Conservation (phyloP, 2,329 filamentous ascomycete genomes). For the Sarocladium brachiariae region DNA sequence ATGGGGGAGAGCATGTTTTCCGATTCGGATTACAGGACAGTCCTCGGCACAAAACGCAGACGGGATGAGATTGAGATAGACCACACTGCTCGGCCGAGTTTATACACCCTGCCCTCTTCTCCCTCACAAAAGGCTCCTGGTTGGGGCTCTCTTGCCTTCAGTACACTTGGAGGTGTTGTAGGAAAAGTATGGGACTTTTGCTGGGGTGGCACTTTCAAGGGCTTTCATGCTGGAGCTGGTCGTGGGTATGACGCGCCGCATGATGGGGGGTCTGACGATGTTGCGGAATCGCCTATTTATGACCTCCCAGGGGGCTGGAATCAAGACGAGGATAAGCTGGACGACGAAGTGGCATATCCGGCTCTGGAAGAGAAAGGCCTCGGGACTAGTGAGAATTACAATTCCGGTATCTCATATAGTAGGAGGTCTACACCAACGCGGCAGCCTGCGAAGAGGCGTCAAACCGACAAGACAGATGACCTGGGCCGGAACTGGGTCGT, state of each 20-base stretch:
- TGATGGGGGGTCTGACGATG: conserved; percentile 17
- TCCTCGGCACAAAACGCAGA: conserved; percentile 40
- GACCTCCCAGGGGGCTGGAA: conserved; percentile 3
- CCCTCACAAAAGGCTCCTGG: conserved; percentile 26
- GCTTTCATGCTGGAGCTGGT: conserved; percentile 83
- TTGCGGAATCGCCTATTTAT: conserved; percentile 11
- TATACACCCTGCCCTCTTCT: conserved; percentile 18
- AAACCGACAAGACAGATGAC: conserved; percentile 47
- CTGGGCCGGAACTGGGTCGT: conserved; percentile 66
- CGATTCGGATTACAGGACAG: conserved; percentile 48
- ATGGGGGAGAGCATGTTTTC: conserved; percentile 51
- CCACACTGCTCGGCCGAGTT: conserved; percentile 19
- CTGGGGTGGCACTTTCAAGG: conserved; percentile 63
- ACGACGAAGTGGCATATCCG: conserved; percentile 16
- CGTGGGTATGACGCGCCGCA: conserved; percentile 49
- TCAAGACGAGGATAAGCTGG: conserved; percentile 12
- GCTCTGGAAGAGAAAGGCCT: not conserved
- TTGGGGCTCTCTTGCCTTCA: conserved; percentile 55
- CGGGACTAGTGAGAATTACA: not conserved
- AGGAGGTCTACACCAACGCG: conserved; percentile 34
- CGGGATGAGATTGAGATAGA: conserved; percentile 28
- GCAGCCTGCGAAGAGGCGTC: conserved; percentile 46
- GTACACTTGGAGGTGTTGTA: conserved; percentile 58
- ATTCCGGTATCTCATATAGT: conserved; percentile 16
- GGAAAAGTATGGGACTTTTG: conserved; percentile 85